Evolutionary conservation across 352 stramenopile species (phyloP), one percentile per base, ranked within the genome.

Genomic region (Globisporangium nodosum): DNA sequence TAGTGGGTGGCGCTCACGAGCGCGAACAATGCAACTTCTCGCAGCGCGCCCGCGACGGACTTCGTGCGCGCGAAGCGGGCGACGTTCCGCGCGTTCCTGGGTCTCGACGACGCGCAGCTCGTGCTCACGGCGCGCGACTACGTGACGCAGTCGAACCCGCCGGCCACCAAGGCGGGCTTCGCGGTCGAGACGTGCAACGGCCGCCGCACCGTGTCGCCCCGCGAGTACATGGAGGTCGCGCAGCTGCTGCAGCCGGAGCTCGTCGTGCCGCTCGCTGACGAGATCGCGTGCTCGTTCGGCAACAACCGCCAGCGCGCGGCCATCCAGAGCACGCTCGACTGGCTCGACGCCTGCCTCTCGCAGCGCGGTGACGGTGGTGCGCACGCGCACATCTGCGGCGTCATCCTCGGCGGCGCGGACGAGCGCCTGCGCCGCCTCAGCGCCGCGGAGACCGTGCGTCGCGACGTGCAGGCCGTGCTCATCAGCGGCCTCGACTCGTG

Each of bases 41-140:
- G 21, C 53, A 84, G 79, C 58, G 66, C 54, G 47, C 63, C 69
- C 21, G 62, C 70, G 52, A 48, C 72, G n/a, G 61, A 62, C 21
- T 71, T 73, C 15, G 52, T 76, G 40, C 69, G 71, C 54, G 48
- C 71, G 35, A 82, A 73, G 52, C 60, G 74, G 54, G 53, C 58
- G 39, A 49, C 64, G 21, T 74, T 89, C 52, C 74, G 76, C 24
- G 50, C 81, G 9, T 81, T 90, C 31, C 50, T 92, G 35, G 74
- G 78, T 35, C 59, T 80, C 15, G 63, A 68, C 20, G 70, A 84
- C 63, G 60, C 59, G 11, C 58, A 77, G 54, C 54, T 88, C 37
- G 58, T 92, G 52, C 71, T 92, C 42, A 89, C 82, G 13, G 80
- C 81, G 24, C 79, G 74, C 47, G 82, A 92, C 63, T 89, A 90